These are phyloP conservation scores for Aspergillus melleus DNA, from an alignment of 2,329 filamentous ascomycete genomes.

Conservation along the genomic window DNA sequence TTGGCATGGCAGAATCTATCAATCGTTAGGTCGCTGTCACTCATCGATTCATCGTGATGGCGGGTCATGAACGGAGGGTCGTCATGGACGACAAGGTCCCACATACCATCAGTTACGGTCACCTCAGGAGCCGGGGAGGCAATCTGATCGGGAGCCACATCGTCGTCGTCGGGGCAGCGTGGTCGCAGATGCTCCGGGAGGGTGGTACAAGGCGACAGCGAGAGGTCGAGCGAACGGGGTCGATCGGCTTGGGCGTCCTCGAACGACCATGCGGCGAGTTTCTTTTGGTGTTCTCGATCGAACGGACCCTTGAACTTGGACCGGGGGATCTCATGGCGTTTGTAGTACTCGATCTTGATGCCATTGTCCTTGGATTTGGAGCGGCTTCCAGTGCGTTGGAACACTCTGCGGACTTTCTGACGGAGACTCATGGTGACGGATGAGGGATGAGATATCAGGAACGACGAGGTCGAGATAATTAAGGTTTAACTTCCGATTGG, in stretches of 20 bases:
- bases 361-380: slow-evolving; percentile 28
- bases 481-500: background rate
- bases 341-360: slow-evolving; percentile 51
- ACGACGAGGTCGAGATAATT: background rate
- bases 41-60: background rate
- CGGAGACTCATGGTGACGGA: slow-evolving; percentile 37
- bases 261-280: slow-evolving; percentile 47
- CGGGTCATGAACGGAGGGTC: background rate
- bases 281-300: slow-evolving; percentile 46
- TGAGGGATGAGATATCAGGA: background rate
- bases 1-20: background rate
- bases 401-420: slow-evolving; percentile 38
- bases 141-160: slow-evolving; percentile 17
- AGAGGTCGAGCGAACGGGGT: slow-evolving; percentile 35
- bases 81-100: background rate
- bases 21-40: background rate
- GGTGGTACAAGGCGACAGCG: slow-evolving; percentile 40
- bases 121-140: slow-evolving; percentile 14
- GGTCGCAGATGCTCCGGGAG: slow-evolving; percentile 23
- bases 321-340: slow-evolving; percentile 47
- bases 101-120: slow-evolving; percentile 21
- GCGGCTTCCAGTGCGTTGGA: slow-evolving; percentile 30
- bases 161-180: slow-evolving; percentile 23
- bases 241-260: slow-evolving; percentile 36
- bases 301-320: slow-evolving; percentile 52